Base-by-base conservation (phyloP, 2,329 filamentous ascomycete species). In the Colletotrichum costaricense region DNA sequence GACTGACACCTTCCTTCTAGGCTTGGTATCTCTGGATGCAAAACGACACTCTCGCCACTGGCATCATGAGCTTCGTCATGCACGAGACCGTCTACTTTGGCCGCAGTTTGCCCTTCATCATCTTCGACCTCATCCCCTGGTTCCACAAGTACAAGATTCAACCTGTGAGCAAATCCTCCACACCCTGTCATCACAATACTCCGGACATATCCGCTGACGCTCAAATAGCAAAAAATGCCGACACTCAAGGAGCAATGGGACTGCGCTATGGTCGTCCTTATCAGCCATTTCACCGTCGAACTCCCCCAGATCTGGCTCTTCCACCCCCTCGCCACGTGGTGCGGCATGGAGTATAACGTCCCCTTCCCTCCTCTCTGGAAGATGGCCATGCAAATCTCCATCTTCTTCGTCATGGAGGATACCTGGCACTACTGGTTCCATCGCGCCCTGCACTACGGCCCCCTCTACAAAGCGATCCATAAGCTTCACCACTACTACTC, bases 401-500 rank as follows among this genome's bases (percentile, higher is more conserved):
- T 98, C 81, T 97, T 98, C 89, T 99, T 99, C 86, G 90, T 98
- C 72, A 85, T 98, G 80, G 97, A 99, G 84, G 97, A 99, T 84
- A 88, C 96, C 77, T 99, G 97, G 97, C 97, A 99, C 86, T 99
- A 99, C 89, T 98, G 95, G 92, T 92, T 91, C 77, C 97, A 99
- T 86, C 95, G 97, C 78, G 91, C 90, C 56, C 91, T 99, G 85
- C 97, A 99, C 88, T 97, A 95, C 87, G 95, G 94, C 26, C 94
- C 95, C 52, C 92, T 99, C 6, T 99, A 99, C 91, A 97, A 95
- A 88, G 90, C 92, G 80, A 94, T 99, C 79, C 97, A 99, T 90
- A 99, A 99, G 88, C 95, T 99, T 78, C 97, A 99, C 87, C 97
- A 99, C 88, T 96, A 97, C 80, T 99, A 99, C 88, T 98, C 95